Percentiles rank a stretch among this genome's conserved stretches.
phyloP scores from a whole-genome alignment of 2,329 filamentous ascomycete genomes.

The Apiospora kogelbergensis region DNA sequence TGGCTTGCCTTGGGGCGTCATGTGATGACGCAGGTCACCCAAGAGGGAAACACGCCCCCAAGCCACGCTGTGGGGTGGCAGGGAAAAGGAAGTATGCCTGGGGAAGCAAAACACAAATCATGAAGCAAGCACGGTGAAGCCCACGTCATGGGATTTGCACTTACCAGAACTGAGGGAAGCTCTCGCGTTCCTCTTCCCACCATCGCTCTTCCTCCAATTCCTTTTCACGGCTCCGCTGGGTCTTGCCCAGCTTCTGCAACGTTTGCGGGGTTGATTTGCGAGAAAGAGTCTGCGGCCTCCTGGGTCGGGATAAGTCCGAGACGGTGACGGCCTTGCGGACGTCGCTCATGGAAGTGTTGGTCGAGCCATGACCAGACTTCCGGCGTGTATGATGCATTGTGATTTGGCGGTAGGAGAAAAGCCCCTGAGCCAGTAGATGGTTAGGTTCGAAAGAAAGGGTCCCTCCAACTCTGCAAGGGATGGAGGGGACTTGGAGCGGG shows the following conservation, averaged over 20 bases:
- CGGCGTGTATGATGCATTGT: slow-evolving; percentile 58
- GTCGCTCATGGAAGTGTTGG: slow-evolving; percentile 55
- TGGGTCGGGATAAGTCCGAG: slow-evolving; percentile 47
- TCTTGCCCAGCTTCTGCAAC: slow-evolving; percentile 50
- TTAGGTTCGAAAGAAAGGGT: background rate
- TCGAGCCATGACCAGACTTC: slow-evolving; percentile 54
- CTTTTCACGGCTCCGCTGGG: slow-evolving; percentile 50
- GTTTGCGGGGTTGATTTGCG: slow-evolving; percentile 41
- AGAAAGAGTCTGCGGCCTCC: slow-evolving; percentile 45
- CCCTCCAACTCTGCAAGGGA: slow-evolving; percentile 4
- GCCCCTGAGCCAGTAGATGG: background rate
- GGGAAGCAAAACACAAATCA: background rate
- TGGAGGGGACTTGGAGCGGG: slow-evolving; percentile 6
- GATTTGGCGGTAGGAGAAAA: slow-evolving; percentile 1
- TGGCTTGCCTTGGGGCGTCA: slow-evolving; percentile 23
- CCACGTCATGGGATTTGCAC: slow-evolving; percentile 30
- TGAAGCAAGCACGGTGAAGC: background rate
- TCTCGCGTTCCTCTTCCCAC: slow-evolving; percentile 60
- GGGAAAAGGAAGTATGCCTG: slow-evolving; percentile 19
- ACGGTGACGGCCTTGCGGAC: slow-evolving; percentile 50
- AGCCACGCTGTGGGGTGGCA: slow-evolving; percentile 14
- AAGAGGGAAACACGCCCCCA: slow-evolving; percentile 11
- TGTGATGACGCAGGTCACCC: slow-evolving; percentile 31
- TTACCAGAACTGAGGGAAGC: slow-evolving; percentile 66
- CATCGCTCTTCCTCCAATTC: slow-evolving; percentile 49